Base-by-base conservation (phyloP, 1,139 yeast genomes). In the Wickerhamomyces sp. region DNA sequence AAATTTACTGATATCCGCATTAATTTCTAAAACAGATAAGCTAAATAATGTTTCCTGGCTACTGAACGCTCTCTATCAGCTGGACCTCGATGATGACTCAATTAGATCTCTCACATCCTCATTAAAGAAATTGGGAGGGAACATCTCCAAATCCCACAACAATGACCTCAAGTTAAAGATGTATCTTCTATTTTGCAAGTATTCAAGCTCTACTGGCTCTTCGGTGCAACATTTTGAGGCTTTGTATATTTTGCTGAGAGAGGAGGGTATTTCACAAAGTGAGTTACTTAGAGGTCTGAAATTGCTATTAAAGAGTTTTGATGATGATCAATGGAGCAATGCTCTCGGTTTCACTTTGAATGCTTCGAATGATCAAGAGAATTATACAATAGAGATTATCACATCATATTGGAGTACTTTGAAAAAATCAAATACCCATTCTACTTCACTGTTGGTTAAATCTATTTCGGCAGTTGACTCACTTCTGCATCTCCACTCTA, bases 101-200 rank as follows among this genome's bases (percentile, higher is more conserved):
- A 44, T 44, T 22, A 34, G 37, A 5, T 16, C 21, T 2, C 32
- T 52, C 3, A 28, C 36, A 13, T 37, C 39, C 1, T 24, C 42
- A 0, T 27, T 54, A 21, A 39, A 43, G 31, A 31, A 30, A 5
- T 41, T 52, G 30, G 54, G 52, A 7, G 15, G 33, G 12, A 14
- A 13, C 5, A 16, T 31, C 1, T 38, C 40, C 13, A 48, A 48
- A 15, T 14, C 19, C 8, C 20, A 44, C 1, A 35, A 34, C 3
- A 18, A 30, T 5, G 48, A 46, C 1, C 29, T 60, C 5, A 52
- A 58, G 26, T 46, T 46, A 2, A 54, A 55, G 10, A 42, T 67
- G 24, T 71, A 67, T 46, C 40, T 56, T 7, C 45, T 70, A 12
- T 51, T 59, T 25, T 42, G 66, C 3, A 56, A 56, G 25, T 39